phyloP scores from a whole-genome alignment of 352 stramenopile genomes.

The Pythium phragmitis region DNA sequence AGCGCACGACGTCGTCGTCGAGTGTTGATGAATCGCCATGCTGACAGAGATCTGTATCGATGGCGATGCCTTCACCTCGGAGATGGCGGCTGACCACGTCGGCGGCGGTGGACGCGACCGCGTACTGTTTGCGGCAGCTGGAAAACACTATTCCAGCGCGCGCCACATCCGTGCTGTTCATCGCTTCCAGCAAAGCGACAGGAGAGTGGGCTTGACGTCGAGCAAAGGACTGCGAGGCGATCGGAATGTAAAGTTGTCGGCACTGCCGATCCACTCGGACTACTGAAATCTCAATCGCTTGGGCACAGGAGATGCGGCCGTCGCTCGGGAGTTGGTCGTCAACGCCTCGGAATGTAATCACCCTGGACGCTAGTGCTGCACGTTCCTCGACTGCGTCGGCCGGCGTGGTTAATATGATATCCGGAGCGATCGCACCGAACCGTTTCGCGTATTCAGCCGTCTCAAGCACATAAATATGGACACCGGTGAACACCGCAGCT shows the following conservation, averaged over 20 bases:
- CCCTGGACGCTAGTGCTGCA: background rate
- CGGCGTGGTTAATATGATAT: background rate
- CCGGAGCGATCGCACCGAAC: background rate
- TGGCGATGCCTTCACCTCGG: background rate
- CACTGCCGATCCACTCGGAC: background rate
- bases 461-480: background rate
- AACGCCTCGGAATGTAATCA: background rate
- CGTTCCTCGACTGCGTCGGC: background rate
- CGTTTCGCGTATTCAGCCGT: background rate
- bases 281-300: background rate
- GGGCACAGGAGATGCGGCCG: background rate
- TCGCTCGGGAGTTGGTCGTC: background rate
- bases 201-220: background rate
- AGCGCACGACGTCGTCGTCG: background rate
- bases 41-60: background rate
- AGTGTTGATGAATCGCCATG: background rate
- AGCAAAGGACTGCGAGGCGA: constrained; percentile 3
- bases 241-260: constrained; percentile 1
- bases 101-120: background rate
- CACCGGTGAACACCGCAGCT: background rate
- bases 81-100: background rate
- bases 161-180: background rate
- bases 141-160: background rate
- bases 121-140: background rate
- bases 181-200: background rate